Evolutionary conservation across 441 rosid species (phyloP).

Genomic region (Jatropha podagrica): DNA sequence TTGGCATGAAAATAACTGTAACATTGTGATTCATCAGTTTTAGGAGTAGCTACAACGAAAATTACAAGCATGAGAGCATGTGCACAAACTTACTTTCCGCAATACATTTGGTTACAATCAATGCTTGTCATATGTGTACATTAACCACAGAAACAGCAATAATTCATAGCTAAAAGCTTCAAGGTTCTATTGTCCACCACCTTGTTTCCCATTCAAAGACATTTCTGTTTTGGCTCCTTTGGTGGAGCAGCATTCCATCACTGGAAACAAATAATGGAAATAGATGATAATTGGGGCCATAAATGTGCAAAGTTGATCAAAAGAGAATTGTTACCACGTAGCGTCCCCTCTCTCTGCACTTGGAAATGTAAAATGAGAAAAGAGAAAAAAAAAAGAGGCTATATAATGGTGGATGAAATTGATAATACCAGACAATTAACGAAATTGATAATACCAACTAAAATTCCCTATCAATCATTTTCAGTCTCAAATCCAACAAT

Average conservation of each 20-base stretch:
- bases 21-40: neutral
- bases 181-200: neutral
- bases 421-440: neutral
- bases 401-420: constrained; percentile 17
- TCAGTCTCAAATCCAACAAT: constrained; percentile 14
- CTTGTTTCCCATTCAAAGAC: neutral
- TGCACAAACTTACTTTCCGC: neutral
- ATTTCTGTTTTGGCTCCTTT: neutral
- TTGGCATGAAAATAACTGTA: neutral
- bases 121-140: neutral
- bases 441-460: constrained; percentile 20
- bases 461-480: constrained; percentile 16
- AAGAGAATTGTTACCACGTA: neutral
- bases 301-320: constrained; percentile 18
- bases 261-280: constrained; percentile 20
- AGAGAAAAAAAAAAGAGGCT: constrained; percentile 5
- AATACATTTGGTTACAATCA: constrained; percentile 6
- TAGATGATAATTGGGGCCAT: constrained; percentile 20
- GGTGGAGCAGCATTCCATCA: neutral
- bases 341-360: constrained; percentile 20
- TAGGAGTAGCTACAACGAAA: neutral
- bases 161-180: neutral
- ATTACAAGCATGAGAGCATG: neutral
- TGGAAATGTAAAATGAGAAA: constrained; percentile 8
- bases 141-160: neutral